Percentiles rank a stretch among this genome's conserved stretches.
phyloP scores from a whole-genome alignment of 2,329 filamentous ascomycete species.

The Byssochlamys sp. region DNA sequence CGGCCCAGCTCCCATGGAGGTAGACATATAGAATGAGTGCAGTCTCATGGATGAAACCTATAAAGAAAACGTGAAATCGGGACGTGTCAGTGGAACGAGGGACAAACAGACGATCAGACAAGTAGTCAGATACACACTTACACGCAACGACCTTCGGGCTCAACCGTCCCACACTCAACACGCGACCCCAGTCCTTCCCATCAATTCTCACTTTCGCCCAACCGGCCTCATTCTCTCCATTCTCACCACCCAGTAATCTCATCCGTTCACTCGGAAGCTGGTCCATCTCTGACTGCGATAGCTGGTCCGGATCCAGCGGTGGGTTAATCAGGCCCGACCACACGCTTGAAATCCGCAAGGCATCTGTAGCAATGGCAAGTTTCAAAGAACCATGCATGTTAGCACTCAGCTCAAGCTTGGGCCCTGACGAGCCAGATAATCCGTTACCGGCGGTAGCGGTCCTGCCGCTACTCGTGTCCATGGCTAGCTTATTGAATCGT shows the following conservation, averaged over 20 bases:
- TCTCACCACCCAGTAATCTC: conserved; percentile 46
- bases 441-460: conserved; percentile 22
- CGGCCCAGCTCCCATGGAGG: conserved; percentile 31
- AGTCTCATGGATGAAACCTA: conserved; percentile 38
- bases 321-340: conserved; percentile 85
- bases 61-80: neutral
- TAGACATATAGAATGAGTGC: conserved; percentile 40
- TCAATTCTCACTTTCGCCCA: conserved; percentile 90
- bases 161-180: conserved; percentile 82
- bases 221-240: conserved; percentile 62
- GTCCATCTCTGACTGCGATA: conserved; percentile 55
- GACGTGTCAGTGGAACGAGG: neutral
- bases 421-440: conserved; percentile 21
- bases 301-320: conserved; percentile 67
- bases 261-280: conserved; percentile 76
- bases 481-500: conserved; percentile 79
- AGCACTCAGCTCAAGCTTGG: conserved; percentile 75
- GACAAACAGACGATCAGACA: neutral
- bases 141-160: conserved; percentile 90
- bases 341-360: conserved; percentile 70
- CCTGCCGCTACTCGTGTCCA: conserved; percentile 22
- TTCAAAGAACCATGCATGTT: conserved; percentile 88
- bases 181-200: conserved; percentile 84
- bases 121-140: conserved; percentile 28
- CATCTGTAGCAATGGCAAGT: conserved; percentile 71